phyloP scores from a whole-genome alignment of 2,329 filamentous ascomycete species.

The Trichophyton equinum region DNA sequence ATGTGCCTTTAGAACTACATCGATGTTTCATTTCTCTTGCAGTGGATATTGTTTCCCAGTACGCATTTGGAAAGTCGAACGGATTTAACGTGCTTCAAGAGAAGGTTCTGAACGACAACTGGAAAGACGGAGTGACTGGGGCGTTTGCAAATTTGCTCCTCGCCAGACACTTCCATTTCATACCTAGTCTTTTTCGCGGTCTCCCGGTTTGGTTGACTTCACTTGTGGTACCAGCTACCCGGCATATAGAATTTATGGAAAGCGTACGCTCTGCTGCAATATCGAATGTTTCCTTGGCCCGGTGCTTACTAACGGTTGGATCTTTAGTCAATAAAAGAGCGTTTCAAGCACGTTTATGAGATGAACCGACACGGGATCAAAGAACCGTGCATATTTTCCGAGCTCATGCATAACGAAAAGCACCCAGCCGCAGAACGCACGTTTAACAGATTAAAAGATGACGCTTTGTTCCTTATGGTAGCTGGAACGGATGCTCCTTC shows the following conservation, averaged over 20 bases:
- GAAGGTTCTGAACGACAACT: background rate
- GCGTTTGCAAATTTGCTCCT: background rate
- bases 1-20: background rate
- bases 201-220: background rate
- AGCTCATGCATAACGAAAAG: background rate
- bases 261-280: background rate
- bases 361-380: background rate
- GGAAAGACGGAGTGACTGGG: background rate
- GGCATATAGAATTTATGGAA: background rate
- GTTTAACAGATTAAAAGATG: slow-evolving; percentile 16
- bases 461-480: slow-evolving; percentile 18
- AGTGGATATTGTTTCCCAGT: background rate
- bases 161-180: background rate
- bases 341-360: background rate
- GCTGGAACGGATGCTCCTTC: slow-evolving; percentile 21
- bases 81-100: background rate
- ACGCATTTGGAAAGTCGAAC: background rate
- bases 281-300: background rate
- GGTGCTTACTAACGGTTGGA: too few relatives aligned
- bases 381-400: background rate
- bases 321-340: background rate
- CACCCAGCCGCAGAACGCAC: slow-evolving; percentile 17
- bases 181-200: background rate
- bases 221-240: background rate
- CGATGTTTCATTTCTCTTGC: background rate